phyloP scores from a whole-genome alignment of 345 rosid species.

The Camelina hispida region DNA sequence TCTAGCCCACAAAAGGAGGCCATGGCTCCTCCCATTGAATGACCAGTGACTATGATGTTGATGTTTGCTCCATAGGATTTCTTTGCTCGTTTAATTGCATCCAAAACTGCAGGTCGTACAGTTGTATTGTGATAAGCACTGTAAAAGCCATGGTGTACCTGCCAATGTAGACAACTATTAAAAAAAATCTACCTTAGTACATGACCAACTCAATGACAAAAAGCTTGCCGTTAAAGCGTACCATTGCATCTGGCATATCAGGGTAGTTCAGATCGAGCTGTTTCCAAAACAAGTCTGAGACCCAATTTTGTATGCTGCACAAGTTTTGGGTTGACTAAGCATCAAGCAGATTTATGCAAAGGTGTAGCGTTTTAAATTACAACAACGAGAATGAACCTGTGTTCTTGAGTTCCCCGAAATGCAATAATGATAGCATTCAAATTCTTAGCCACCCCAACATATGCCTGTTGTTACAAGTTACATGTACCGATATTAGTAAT shows the following conservation, averaged over 20 bases:
- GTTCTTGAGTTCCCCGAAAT: constrained; percentile 48
- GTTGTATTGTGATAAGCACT: constrained; percentile 94
- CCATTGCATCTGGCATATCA: constrained; percentile 97
- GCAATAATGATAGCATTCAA: constrained; percentile 44
- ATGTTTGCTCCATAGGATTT: constrained; percentile 62
- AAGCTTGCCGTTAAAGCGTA: constrained; percentile 38
- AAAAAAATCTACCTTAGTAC: background rate
- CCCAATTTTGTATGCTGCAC: constrained; percentile 92
- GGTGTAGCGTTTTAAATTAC: background rate
- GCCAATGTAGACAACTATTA: constrained; percentile 24
- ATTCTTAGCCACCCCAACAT: constrained; percentile 48
- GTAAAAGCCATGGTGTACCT: constrained; percentile 97
- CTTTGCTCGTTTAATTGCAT: constrained; percentile 64
- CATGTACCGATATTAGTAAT: constrained; percentile 12
- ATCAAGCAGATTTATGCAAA: constrained; percentile 25
- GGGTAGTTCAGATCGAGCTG: constrained; percentile 94
- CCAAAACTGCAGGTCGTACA: constrained; percentile 73
- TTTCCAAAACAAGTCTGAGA: constrained; percentile 89
- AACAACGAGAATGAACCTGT: constrained; percentile 35
- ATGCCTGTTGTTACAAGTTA: constrained; percentile 52
- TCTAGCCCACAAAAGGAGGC: constrained; percentile 94
- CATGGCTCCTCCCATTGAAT: constrained; percentile 99
- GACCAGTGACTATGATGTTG: constrained; percentile 81
- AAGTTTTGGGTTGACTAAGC: constrained; percentile 17
- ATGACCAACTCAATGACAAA: constrained; percentile 11